phyloP scores from a whole-genome alignment of 148 eudicot genomes.

The Diospyros kaki region DNA sequence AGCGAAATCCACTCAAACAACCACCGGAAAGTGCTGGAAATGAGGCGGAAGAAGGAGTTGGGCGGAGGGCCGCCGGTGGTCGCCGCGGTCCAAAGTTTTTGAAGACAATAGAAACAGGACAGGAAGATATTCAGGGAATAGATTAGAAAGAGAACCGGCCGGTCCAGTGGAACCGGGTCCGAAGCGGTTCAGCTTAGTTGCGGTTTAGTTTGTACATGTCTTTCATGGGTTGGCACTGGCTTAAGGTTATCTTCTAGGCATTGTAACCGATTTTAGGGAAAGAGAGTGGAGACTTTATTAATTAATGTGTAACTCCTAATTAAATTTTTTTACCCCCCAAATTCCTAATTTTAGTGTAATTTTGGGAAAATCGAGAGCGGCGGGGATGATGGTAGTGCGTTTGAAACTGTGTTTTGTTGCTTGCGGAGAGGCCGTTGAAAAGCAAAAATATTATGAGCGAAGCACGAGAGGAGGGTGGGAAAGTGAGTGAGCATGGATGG shows the following conservation, averaged over 20 bases:
- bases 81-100: conserved; percentile 32
- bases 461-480: conserved; percentile 15
- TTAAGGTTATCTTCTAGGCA: conserved; percentile 15
- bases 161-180: background rate
- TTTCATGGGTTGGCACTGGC: conserved; percentile 14
- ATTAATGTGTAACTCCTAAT: conserved; percentile 8
- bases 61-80: conserved; percentile 10
- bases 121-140: background rate
- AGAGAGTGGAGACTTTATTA: conserved; percentile 13
- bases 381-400: background rate
- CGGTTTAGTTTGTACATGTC: conserved; percentile 15
- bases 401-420: too few relatives aligned
- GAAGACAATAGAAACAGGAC: conserved; percentile 1
- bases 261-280: conserved; percentile 21
- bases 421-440: conserved; percentile 8
- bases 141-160: background rate
- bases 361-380: background rate
- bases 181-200: background rate
- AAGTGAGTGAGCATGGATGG: background rate
- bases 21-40: conserved; percentile 47
- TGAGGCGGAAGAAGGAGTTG: conserved; percentile 36
- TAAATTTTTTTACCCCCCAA: background rate
- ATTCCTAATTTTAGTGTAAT: background rate
- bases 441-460: conserved; percentile 14
- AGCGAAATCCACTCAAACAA: conserved; percentile 45